Conservation (phyloP, 495 filamentous ascomycete species). For the Trichoderma asperelloides region DNA sequence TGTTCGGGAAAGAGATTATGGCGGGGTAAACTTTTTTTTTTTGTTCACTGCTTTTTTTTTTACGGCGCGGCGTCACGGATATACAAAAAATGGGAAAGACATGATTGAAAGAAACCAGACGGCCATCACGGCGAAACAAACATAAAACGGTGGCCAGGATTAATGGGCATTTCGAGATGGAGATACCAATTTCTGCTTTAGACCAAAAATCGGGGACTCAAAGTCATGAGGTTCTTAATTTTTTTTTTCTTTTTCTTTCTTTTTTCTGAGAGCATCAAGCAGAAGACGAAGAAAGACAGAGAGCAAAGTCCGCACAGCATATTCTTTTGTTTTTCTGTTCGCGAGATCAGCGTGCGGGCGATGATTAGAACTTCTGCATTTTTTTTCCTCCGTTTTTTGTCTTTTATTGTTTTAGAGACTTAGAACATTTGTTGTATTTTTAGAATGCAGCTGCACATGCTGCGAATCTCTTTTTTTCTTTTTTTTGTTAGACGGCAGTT, state of each 20-base stretch:
- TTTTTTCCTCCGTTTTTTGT: neutral
- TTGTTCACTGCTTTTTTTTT: neutral
- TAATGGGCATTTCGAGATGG: neutral
- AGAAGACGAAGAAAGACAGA: neutral
- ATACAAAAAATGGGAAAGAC: neutral
- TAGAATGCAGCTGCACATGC: neutral
- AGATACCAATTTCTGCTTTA: constrained; percentile 8
- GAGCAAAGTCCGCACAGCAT: neutral
- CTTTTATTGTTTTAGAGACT: neutral
- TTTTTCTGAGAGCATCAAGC: neutral
- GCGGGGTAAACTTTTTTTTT: neutral
- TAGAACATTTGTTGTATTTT: neutral
- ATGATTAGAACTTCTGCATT: neutral
- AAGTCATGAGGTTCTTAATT: neutral
- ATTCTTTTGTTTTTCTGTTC: neutral
- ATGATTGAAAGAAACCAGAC: neutral
- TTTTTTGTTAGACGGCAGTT: neutral
- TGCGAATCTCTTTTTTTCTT: neutral
- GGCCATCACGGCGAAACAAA: neutral
- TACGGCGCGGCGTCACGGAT: constrained; percentile 4
- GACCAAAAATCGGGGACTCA: neutral
- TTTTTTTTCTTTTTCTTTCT: neutral
- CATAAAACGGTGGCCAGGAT: neutral
- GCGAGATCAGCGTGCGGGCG: neutral
- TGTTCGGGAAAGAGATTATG: neutral